These are phyloP conservation scores for Schrenkiella parvula DNA, from an alignment of 345 rosid genomes.

Conservation along the genomic window DNA sequence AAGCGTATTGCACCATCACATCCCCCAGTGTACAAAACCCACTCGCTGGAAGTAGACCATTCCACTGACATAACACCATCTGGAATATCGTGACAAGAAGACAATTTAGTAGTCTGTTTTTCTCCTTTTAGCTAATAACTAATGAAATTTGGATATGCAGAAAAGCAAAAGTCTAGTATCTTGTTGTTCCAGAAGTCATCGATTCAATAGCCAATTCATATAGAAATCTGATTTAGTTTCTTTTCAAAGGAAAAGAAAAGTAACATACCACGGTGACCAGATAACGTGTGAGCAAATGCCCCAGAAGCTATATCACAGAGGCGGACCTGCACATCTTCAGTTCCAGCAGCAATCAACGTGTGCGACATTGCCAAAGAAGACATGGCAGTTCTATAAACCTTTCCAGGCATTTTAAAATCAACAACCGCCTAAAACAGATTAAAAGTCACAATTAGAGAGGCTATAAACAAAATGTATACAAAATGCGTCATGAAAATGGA, in stretches of 20 bases:
- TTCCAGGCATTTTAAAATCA: conserved; percentile 94
- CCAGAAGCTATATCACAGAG: conserved; percentile 95
- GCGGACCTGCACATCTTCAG: conserved; percentile 96
- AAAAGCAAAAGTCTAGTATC: conserved; percentile 11
- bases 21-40: conserved; percentile 88
- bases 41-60: conserved; percentile 95
- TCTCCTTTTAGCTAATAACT: background rate
- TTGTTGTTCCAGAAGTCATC: background rate
- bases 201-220: background rate
- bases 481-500: background rate
- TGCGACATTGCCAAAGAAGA: conserved; percentile 83
- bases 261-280: conserved; percentile 89
- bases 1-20: conserved; percentile 98
- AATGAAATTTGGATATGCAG: background rate
- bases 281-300: conserved; percentile 81
- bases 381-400: conserved; percentile 88
- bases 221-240: background rate
- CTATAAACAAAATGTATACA: background rate
- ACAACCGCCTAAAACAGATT: conserved; percentile 50
- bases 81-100: conserved; percentile 36
- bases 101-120: background rate
- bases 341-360: conserved; percentile 87
- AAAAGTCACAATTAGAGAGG: conserved; percentile 2
- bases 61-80: conserved; percentile 93
- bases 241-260: background rate